These are phyloP conservation scores for Pseudoperonospora humuli DNA, from an alignment of 352 stramenopile species.

Conservation along the genomic window DNA sequence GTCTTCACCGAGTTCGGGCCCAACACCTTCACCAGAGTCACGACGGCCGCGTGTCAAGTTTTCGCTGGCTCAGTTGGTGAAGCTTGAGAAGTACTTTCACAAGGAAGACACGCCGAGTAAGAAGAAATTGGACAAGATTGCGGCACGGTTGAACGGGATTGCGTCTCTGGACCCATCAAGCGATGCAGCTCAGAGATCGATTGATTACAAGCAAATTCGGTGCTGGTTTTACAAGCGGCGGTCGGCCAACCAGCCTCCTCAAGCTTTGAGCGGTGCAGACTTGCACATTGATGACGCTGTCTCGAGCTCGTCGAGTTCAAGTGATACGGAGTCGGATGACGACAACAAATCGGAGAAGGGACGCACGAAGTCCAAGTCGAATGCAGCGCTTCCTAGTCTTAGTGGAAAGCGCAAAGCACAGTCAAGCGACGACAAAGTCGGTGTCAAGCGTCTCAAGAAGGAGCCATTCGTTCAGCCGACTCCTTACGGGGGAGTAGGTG, in stretches of 20 bases:
- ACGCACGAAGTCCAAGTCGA: conserved; percentile 19
- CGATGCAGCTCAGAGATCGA: conserved; percentile 48
- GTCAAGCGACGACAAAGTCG: conserved; percentile 16
- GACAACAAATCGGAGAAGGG: conserved; percentile 35
- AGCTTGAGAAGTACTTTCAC: conserved; percentile 77
- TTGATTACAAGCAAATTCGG: conserved; percentile 84
- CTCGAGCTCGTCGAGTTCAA: conserved; percentile 44
- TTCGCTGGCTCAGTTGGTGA: conserved; percentile 63
- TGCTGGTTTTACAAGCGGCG: conserved; percentile 86
- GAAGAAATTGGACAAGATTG: conserved; percentile 69
- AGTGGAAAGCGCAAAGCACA: conserved; percentile 23
- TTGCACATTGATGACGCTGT: conserved; percentile 33
- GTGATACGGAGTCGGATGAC: conserved; percentile 65
- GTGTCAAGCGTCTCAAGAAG: conserved; percentile 28
- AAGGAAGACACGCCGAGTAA: conserved; percentile 79
- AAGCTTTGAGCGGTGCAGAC: conserved; percentile 52
- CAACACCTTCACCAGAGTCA: conserved; percentile 60
- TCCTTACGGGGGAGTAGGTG: background rate
- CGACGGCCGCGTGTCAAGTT: conserved; percentile 69
- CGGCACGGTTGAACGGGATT: conserved; percentile 65
- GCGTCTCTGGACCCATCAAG: conserved; percentile 40
- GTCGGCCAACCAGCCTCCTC: conserved; percentile 66
- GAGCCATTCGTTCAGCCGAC: conserved; percentile 6
- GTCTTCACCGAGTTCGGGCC: conserved; percentile 46
- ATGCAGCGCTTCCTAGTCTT: conserved; percentile 12